Base-by-base conservation (phyloP, 1,284 basidiomycete genomes). In the Fistulina hepatica region DNA sequence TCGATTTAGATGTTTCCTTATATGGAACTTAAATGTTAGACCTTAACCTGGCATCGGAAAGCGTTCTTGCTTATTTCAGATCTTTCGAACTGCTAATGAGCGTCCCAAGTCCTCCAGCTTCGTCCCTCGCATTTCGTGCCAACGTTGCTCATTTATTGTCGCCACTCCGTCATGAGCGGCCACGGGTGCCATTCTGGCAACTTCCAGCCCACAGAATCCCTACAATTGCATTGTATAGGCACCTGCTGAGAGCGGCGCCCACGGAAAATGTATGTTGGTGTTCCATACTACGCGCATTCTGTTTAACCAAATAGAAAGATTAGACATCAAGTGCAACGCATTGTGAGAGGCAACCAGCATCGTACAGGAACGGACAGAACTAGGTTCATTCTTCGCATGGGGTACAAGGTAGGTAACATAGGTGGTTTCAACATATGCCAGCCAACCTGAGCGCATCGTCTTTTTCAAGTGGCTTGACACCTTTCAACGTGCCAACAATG, bases 191-290 rank as follows among this genome's bases (percentile, higher is more conserved):
- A 5, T 88, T 91, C 54, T 88, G 69, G 51, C 54, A 69, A 34
- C 75, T 90, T 27, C 61, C 66, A 0, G 74, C 73, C 0, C 90
- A 93, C 54, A 73, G 78, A 19, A 57, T 77, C 21, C 86, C 89
- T 2, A 89, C 84, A 0, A 55, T 81, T 52, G 77, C 65, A 0
- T 59, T 91, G 7, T 92, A 90, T 54, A 67, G 86, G 17, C 71
- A 74, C 6, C 62, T 92, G 5, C 52, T 85, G 31, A 63, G 65
- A 21, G 54, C 68, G 36, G 66, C 80, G 6, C 69, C 71, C 0
- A 61, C 64, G 16, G 64, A 70, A 20, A 61, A 74, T 48, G 81
- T 82, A 52, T 37, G 74, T 56, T 22, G 16, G 41, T 33, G 11
- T 32, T 41, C 4, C 10, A 10, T 27, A 32, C 24, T 37, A 2